Percentiles rank a stretch among this genome's conserved stretches.
Conservation (phyloP, 2,329 filamentous ascomycete species). For the Exophiala sp. region DNA sequence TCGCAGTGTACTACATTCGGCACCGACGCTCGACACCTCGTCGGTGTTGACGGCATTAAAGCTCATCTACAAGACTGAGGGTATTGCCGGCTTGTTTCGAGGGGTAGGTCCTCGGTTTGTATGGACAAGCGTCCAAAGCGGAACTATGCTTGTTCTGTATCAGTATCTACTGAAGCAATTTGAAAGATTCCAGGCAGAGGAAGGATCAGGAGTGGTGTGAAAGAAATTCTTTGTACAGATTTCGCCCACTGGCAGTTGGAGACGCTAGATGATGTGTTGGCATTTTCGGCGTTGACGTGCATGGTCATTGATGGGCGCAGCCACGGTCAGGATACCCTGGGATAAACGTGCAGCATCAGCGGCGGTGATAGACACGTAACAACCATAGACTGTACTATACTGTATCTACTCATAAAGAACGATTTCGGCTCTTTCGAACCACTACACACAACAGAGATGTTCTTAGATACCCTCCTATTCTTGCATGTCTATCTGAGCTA, state of each 20-base stretch:
- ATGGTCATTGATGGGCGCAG: slow-evolving; percentile 3
- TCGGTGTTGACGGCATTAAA: slow-evolving; percentile 78
- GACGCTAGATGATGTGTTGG: neutral
- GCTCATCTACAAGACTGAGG: slow-evolving; percentile 86
- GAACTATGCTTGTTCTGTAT: slow-evolving; percentile 94
- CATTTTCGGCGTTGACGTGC: slow-evolving; percentile 9
- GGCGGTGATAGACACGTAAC: neutral
- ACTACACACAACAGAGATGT: too few species aligned
- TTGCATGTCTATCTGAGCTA: too few species aligned
- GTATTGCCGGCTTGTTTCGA: slow-evolving; percentile 82
- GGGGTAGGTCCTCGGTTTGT: slow-evolving; percentile 88
- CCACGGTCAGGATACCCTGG: slow-evolving; percentile 13
- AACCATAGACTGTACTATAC: slow-evolving; percentile 20
- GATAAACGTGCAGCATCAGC: slow-evolving; percentile 9
- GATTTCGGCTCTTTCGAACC: slow-evolving; percentile 4
- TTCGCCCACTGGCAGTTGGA: neutral
- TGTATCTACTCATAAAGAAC: slow-evolving; percentile 1
- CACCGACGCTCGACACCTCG: slow-evolving; percentile 76
- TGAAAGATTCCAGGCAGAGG: slow-evolving; percentile 41
- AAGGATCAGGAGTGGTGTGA: slow-evolving; percentile 23
- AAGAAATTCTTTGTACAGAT: slow-evolving; percentile 11
- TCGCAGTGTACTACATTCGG: slow-evolving; percentile 64
- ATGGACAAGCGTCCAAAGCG: slow-evolving; percentile 96
- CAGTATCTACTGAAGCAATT: slow-evolving; percentile 77
- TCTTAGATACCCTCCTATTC: too few species aligned